Evolutionary conservation across 441 rosid species (phyloP).

Genomic region (Corymbia citriodora): DNA sequence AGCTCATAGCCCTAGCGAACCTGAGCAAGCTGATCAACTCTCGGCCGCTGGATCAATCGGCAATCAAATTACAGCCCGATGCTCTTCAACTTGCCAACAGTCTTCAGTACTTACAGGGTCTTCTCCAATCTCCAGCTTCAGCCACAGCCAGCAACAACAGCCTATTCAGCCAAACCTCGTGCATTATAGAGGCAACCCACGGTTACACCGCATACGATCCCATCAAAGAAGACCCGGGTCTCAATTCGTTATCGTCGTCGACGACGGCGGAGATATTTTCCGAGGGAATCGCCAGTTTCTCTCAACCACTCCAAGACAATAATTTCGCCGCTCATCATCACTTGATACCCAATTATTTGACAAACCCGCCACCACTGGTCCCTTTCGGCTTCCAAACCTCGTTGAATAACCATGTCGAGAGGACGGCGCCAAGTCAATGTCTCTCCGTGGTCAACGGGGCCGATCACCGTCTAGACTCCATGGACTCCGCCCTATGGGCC

Average conservation of each 20-base stretch:
- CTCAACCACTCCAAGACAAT: constrained; percentile 69
- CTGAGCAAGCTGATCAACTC: constrained; percentile 39
- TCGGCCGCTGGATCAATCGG: constrained; percentile 38
- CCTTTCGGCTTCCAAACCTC: constrained; percentile 66
- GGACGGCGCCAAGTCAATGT: constrained; percentile 17
- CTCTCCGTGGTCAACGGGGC: constrained; percentile 26
- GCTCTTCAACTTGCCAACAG: constrained; percentile 57
- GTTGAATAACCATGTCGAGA: constrained; percentile 34
- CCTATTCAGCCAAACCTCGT: constrained; percentile 25
- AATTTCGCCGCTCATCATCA: constrained; percentile 3
- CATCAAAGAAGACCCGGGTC: constrained; percentile 26
- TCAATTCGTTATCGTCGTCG: constrained; percentile 16
- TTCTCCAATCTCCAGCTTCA: constrained; percentile 42
- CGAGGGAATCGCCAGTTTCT: constrained; percentile 15
- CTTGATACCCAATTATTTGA: constrained; percentile 27
- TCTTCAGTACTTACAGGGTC: constrained; percentile 47
- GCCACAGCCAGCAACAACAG: not conserved
- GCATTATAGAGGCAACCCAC: constrained; percentile 36
- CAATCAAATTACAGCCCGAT: constrained; percentile 54
- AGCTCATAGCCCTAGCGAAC: constrained; percentile 64
- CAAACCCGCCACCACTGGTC: constrained; percentile 35
- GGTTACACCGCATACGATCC: constrained; percentile 28
- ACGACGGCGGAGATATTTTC: constrained; percentile 24
- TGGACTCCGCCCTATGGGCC: constrained; percentile 35
- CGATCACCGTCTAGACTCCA: constrained; percentile 11